Conservation (phyloP, 768 basidiomycete species). For the Trametes cingulata region DNA sequence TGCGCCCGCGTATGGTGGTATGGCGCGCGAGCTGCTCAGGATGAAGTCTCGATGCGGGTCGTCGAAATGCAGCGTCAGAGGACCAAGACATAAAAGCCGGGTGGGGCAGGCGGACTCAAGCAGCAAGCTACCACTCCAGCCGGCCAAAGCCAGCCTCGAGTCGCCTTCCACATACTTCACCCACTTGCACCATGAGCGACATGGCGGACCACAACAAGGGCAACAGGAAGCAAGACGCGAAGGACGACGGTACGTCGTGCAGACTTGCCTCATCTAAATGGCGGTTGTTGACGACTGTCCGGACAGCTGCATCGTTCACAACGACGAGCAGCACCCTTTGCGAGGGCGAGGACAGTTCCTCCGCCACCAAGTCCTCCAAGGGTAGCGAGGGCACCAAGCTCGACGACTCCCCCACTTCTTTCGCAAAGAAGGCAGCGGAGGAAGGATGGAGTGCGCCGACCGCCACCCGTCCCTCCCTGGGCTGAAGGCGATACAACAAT, state of each 20-base stretch:
- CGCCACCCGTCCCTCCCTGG: conserved; percentile 4
- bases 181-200: not conserved
- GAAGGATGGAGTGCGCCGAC: conserved; percentile 7
- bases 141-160: no score
- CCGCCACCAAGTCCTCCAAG: not conserved
- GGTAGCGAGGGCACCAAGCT: not conserved
- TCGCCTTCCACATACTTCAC: not conserved
- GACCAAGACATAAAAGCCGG: no score
- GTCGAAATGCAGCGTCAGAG: no score
- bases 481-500: not conserved
- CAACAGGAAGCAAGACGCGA: not conserved
- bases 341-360: not conserved
- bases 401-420: not conserved
- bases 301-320: not conserved
- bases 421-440: conserved; percentile 8
- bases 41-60: no score
- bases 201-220: no score
- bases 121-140: no score
- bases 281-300: not conserved
- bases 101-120: no score
- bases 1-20: not conserved
- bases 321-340: conserved; percentile 1
- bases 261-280: no score
- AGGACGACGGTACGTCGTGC: not conserved
- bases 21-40: no score